Evolutionary conservation across 768 basidiomycete species (phyloP), one percentile per base, ranked within the genome.

Genomic region (Leccinellum rugosiceps): DNA sequence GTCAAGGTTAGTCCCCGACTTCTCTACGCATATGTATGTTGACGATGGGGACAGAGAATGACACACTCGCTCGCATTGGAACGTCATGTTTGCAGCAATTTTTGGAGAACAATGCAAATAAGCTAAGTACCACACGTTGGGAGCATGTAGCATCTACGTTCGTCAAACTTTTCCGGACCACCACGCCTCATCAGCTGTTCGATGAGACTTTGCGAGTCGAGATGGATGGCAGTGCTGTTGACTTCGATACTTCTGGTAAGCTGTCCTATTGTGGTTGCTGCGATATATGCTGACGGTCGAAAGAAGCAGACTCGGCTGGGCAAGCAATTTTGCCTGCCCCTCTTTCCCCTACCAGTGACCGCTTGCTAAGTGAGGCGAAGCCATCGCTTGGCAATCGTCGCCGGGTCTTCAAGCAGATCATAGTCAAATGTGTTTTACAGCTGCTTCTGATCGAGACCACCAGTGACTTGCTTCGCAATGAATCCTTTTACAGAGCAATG

Each of bases 391-490:
- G 75, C 52, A 89, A 90, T 62, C 87, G 94, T 53, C 85, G 92
- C 46, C 83, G 87, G 44, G 84, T 92, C 55, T 99, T 99, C 85
- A 91, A 94, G 70, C 97, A 98, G 72, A 98, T 99, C 74, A 98
- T 99, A 59, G 94, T 98, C 63, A 98, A 98, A 88, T 99, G 97
- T 72, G 97, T 99, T 21, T 82, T 99, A 30, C 97, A 99, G 66
- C 76, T 99, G 21, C 80, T 98, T 53, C 81, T 99, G 35, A 98
- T 99, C 61, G 97, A 99, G 76, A 98, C 92, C 7, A 96, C 95
- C 3, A 94, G 94, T 67, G 97, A 98, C 63, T 79, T 99, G 23
- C 80, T 99, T 31, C 90, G 94, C 58, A 98, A 96, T 67, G 81
- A 92, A 58, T 85, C 89, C 41, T 91, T 99, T 47, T 98, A 98